Evolutionary conservation across 192 early-diverging fungal genomes (phyloP), one percentile per base, ranked within the genome.

Genomic region (Fimicolochytrium jonesii): DNA sequence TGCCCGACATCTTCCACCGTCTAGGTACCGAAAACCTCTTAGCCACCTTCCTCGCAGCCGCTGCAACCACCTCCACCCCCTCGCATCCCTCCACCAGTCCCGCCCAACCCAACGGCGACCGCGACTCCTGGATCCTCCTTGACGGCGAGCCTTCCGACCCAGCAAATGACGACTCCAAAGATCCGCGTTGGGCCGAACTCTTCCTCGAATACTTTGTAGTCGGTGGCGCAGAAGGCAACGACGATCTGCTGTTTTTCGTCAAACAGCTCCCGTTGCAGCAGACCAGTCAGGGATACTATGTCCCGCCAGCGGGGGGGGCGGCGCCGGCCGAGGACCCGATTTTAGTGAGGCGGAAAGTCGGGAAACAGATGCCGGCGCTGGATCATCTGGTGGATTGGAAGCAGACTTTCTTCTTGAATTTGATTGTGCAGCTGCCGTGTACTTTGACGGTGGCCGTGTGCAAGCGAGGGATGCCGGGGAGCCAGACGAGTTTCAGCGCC

Each of bases 351-450:
- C 83, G 92, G 30, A 91, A 90, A 54, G 76, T 87, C 34, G 54
- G 76, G 22, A 79, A 85, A 4, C 71, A 69, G 31, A 73, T 88
- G 77, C 90, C 90, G 39, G 67, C 69, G 13, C 73, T 92, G 47
- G 79, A 82, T 50, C 85, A 88, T 39, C 65, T 85, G 25, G 81
- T 95, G 11, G 82, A 90, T 68, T 95, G 92, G 92, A 91, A 90
- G 62, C 88, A 92, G 68, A 92, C 93, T 3, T 92, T 95, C 61
- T 86, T 92, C 57, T 77, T 95, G 46, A 95, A 95, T 52, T 80
- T 95, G 18, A 93, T 95, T 59, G 85, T 91, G 34, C 92, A 94
- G 77, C 78, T 91, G 67, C 89, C 89, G 9, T 95, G 93, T 78
- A 89, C 89, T 57, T 75, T 95, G 53, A 93, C 93, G 0, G 92